Base-by-base conservation (phyloP, 148 eudicot genomes). In the Rhododendron williamsianum region DNA sequence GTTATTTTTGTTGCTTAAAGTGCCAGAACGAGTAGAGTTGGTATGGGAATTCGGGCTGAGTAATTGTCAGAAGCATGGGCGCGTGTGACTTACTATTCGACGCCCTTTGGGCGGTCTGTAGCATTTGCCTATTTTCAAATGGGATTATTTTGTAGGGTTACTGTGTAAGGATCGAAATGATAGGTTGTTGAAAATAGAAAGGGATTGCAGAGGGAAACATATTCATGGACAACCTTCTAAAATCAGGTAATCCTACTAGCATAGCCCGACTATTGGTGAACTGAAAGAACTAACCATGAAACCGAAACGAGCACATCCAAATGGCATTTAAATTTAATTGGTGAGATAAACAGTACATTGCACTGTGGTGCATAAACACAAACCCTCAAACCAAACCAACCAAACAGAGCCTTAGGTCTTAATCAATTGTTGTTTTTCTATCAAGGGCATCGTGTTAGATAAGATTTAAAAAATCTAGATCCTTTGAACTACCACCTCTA, bases 211-310 rank as follows among this genome's bases (percentile, higher is more conserved):
- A 63, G 36, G 43, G 23, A 41, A 10, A 78, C 15, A 65, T 19
- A 80, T 16, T 80, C 38, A 80, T 13, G 38, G 43, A 80, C 27
- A 15, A 80, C 1, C 41, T n/a, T 49, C 65, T 30, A 18, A 82
- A 41, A 82, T 15, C 33, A 65, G 84, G 41, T 12, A 45, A 6
- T 78, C n/a, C 84, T 82, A 60, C 76, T 23, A 82, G 76, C 84
- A 82, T 65, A 67, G 16, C 3, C 48, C 9, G 25, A 43, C 18
- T 25, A 78, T 46, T 78, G 81, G 35, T 25, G n/a, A 65, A 43
- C 76, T 43, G 45, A 33, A 71, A 7, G 56, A 41, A 25, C 69
- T 4, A 63, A 65, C n/a, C 35, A 25, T 45, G 2, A 82, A 63
- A 25, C 16, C 25, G 23, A 65, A n/a, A 25, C 27, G 84, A 65